phyloP scores from a whole-genome alignment of 495 filamentous ascomycete genomes.

The Podospora tetraspora region DNA sequence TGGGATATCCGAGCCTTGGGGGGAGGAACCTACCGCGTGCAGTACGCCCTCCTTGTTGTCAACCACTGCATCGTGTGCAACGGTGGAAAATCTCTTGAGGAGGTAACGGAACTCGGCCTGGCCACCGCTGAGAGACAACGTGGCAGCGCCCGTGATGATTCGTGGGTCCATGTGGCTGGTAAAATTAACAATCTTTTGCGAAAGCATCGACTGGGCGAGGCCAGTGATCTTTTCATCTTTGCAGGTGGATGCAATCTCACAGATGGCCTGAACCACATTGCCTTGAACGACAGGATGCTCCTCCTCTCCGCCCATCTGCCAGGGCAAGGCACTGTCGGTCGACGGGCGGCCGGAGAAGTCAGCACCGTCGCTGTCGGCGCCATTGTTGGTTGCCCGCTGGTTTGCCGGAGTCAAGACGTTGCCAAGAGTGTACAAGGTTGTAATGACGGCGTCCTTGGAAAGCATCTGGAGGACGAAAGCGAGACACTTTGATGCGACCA shows the following conservation, averaged over 20 bases:
- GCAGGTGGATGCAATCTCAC: conserved; percentile 72
- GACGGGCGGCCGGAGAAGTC: conserved; percentile 53
- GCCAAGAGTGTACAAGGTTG: conserved; percentile 87
- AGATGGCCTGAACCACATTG: conserved; percentile 83
- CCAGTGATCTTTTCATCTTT: conserved; percentile 89
- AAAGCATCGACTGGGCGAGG: conserved; percentile 88
- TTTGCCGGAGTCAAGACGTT: conserved; percentile 75
- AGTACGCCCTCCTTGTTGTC: conserved; percentile 56
- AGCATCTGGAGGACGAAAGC: conserved; percentile 71
- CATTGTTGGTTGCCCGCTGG: conserved; percentile 39
- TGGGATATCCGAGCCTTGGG: conserved; percentile 20
- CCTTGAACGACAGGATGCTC: conserved; percentile 66
- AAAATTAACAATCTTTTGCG: conserved; percentile 86
- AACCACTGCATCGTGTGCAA: conserved; percentile 64
- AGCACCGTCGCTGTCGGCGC: conserved; percentile 31
- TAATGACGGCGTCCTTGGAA: conserved; percentile 89
- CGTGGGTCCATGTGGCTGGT: conserved; percentile 68
- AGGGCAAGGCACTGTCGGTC: conserved; percentile 71
- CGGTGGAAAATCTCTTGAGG: conserved; percentile 71
- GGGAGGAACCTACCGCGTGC: conserved; percentile 52
- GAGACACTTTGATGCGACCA: conserved; percentile 73
- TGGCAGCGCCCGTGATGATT: conserved; percentile 76
- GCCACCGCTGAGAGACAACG: conserved; percentile 68
- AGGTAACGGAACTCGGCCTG: conserved; percentile 75
- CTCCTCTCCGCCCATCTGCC: conserved; percentile 65